These are phyloP conservation scores for Protostelium mycophagum DNA, from an alignment of 78 protist species.

Conservation along the genomic window DNA sequence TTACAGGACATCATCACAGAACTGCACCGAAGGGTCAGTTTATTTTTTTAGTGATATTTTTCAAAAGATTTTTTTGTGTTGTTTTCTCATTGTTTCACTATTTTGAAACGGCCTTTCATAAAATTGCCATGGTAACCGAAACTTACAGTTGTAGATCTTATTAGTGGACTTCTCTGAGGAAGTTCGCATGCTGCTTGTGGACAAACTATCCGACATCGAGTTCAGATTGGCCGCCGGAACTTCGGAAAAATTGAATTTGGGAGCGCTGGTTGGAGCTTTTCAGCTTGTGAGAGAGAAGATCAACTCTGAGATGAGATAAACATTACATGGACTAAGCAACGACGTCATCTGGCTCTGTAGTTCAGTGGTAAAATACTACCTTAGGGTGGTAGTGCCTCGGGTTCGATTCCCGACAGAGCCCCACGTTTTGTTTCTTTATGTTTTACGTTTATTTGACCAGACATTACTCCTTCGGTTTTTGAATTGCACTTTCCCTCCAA, in stretches of 20 bases:
- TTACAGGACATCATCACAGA: slow-evolving; percentile 58
- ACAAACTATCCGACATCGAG: slow-evolving; percentile 36
- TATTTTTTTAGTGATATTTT: no score
- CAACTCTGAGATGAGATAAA: neutral
- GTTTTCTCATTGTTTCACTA: no score
- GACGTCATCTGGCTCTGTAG: slow-evolving; percentile 2
- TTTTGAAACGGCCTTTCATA: no score
- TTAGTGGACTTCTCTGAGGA: neutral
- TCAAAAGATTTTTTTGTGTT: no score
- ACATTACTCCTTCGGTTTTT: no score
- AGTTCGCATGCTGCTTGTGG: neutral
- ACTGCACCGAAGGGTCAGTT: neutral
- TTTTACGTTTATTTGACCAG: no score
- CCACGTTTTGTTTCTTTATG: neutral
- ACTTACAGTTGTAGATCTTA: neutral
- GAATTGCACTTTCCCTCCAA: no score
- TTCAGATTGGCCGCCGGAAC: slow-evolving; percentile 45
- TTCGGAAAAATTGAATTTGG: slow-evolving; percentile 45
- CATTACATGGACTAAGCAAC: no score
- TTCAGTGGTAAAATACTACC: slow-evolving; percentile 1
- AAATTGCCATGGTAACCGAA: no score
- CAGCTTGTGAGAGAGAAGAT: slow-evolving; percentile 20
- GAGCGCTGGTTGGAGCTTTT: slow-evolving; percentile 36
- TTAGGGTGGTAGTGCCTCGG: slow-evolving; percentile 2
- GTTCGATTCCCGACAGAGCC: slow-evolving; percentile 2